Evolutionary conservation across 2,329 filamentous ascomycete genomes (phyloP), one percentile per base, ranked within the genome.

Genomic region (Aspergillus fischeri): DNA sequence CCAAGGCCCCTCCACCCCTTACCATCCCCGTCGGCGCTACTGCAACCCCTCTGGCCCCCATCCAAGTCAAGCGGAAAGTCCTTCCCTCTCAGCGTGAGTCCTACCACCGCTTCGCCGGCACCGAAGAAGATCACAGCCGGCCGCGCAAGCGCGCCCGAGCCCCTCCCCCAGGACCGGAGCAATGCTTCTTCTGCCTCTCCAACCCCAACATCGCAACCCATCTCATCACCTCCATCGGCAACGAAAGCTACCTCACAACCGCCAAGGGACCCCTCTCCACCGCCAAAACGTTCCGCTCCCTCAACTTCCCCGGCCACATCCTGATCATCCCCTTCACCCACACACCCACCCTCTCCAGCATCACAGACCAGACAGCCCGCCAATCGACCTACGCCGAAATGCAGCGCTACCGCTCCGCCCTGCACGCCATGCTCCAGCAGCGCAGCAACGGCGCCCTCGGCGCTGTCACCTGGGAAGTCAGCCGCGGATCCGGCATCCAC

Each of bases 161-260:
- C 5, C 86, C 73, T 25, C 73, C 71, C 1, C 74, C 87, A 11
- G 86, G 87, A 0, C 91, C 91, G 1, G 87, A 88, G 53, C 83
- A 88, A 67, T 99, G 94, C 77, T 99, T 94, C 80, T 97, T 99
- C 78, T 99, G 94, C 71, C 82, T 99, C 10, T 92, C 91, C 5
- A 97, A 96, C 72, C 86, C 89, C 5, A 89, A 88, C 59, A 80
- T 94, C 48, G 89, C 90, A 53, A 88, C 88, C 1, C 93, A 99
- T 75, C 89, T 99, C 74, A 88, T 97, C 67, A 89, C 89, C 63
- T 92, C 89, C 27, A 93, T 99, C 62, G 94, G 90, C 53, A 87
- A 92, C 20, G 89, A 96, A 59, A 83, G 86, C 54, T 97, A 97
- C 73, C 77, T 97, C 54, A 96, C 94, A 28, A 94, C 89, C 25